Conservation (phyloP, 2,329 filamentous ascomycete species). For the Albophoma yamanashiensis region DNA sequence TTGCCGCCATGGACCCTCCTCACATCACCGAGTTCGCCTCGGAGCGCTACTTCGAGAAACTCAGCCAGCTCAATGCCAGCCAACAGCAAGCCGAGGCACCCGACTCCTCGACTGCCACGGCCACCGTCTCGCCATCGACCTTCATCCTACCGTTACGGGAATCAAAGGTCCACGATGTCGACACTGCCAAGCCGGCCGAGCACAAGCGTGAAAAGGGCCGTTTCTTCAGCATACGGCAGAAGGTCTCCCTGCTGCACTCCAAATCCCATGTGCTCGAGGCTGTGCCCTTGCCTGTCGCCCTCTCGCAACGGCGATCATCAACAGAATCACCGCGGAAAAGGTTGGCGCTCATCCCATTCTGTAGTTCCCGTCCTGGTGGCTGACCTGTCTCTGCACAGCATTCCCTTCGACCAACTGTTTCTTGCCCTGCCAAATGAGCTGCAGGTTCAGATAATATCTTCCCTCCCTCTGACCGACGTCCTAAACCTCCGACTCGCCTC, state of each 20-base stretch:
- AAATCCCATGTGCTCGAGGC: constrained; percentile 16
- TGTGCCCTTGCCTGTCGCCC: constrained; percentile 3
- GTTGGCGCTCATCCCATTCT: constrained; percentile 8
- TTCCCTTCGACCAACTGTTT: constrained; percentile 47
- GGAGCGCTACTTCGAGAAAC: constrained; percentile 51
- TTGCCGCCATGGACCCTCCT: constrained; percentile 44
- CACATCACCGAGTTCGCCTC: constrained; percentile 59
- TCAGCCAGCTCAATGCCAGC: constrained; percentile 39
- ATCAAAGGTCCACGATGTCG: constrained; percentile 20
- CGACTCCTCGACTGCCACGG: constrained; percentile 9
- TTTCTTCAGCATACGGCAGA: constrained; percentile 30
- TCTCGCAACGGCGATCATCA: constrained; percentile 10
- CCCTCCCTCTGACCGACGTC: constrained; percentile 48
- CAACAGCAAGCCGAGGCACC: constrained; percentile 23
- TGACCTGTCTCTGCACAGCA: constrained; percentile 17
- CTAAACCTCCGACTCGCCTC: constrained; percentile 49
- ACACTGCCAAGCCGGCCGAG: constrained; percentile 17
- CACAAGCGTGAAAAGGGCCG: constrained; percentile 30
- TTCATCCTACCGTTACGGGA: constrained; percentile 41
- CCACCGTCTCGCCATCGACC: constrained; percentile 21
- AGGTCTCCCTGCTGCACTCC: constrained; percentile 23
- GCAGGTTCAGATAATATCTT: constrained; percentile 51
- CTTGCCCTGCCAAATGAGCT: constrained; percentile 48
- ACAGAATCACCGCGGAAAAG: constrained; percentile 20
- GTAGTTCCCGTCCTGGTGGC: background rate